Base-by-base conservation (phyloP, 23 red algal genomes). In the Gracilaria caudata region DNA sequence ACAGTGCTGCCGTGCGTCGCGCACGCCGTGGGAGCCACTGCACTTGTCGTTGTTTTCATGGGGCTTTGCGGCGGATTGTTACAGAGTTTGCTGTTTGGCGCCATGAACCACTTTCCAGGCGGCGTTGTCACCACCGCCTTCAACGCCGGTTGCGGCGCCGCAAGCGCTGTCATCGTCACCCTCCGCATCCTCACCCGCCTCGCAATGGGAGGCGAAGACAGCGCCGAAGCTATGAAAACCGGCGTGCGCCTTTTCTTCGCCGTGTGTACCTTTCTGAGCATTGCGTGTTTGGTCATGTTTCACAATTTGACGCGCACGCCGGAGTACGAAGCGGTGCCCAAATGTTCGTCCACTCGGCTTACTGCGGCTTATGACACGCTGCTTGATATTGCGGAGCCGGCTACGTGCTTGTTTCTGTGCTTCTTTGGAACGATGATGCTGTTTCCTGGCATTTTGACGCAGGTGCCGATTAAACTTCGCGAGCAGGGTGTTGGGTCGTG, bases 131-230 rank as follows among this genome's bases (percentile, higher is more conserved):
- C 74, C 37, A 78, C 85, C 45, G 85, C 85, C 0, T 89, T 65
- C 32, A 89, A 68, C 24, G 28, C 85, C 16, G 85, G 85, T 21
- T 49, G 51, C 12, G 85, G 72, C 25, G 74, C 68, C 10, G 85
- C 85, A 4, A 89, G 85, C 58, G 47, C 58, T 4, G 29, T 89
- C 4, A 64, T 89, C 36, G 68, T 61, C 29, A 37, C 85, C 37
- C 38, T 89, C 33, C 85, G 85, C 45, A 89, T 89, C 39, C 3
- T 89, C 20, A 65, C 63, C 23, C 85, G 85, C 20, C 55, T 89
- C 51, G 37, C 72, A 9, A 46, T 79, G 41, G 85, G 72, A 12
- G 49, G 24, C n/a, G 64, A 64, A 33, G 85, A 73, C 20, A 58
- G 7, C 49, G 39, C 60, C 37, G 85, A 49, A 24, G 35, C 85